Percentiles rank a stretch among this genome's conserved stretches.
These are phyloP conservation scores for Aspergillus aculeatus DNA, from an alignment of 2,329 filamentous ascomycete species.

Conservation along the genomic window DNA sequence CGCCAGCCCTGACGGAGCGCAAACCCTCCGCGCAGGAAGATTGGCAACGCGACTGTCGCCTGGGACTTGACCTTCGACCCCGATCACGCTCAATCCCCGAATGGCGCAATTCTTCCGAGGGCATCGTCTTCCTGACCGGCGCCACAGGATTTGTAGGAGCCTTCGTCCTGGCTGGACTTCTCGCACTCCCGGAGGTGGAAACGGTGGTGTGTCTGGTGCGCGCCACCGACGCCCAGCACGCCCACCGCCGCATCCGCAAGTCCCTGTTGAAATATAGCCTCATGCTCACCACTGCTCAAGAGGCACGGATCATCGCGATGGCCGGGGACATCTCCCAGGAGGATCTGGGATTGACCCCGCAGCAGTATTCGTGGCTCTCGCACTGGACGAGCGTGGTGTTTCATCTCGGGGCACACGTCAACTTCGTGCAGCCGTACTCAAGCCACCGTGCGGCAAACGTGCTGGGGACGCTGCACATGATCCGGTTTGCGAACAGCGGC, in stretches of 20 bases:
- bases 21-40: constrained; percentile 11
- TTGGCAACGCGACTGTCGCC: constrained; percentile 19
- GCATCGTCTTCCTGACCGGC: constrained; percentile 69
- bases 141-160: constrained; percentile 81
- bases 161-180: constrained; percentile 68
- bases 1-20: neutral
- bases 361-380: neutral
- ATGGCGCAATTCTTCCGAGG: constrained; percentile 12
- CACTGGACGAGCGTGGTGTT: constrained; percentile 11
- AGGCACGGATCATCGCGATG: constrained; percentile 13
- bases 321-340: constrained; percentile 66
- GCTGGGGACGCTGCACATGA: constrained; percentile 1
- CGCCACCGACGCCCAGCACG: constrained; percentile 50
- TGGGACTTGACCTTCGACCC: constrained; percentile 5
- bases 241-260: constrained; percentile 6
- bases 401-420: constrained; percentile 9
- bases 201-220: constrained; percentile 72
- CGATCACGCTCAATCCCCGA: neutral
- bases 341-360: constrained; percentile 49
- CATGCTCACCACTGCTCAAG: constrained; percentile 5
- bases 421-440: constrained; percentile 9
- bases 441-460: constrained; percentile 7
- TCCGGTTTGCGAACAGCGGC: constrained; percentile 7
- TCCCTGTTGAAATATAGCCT: constrained; percentile 11
- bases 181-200: constrained; percentile 52